phyloP scores from a whole-genome alignment of 2,329 filamentous ascomycete species.

The Biscogniauxia sp. region DNA sequence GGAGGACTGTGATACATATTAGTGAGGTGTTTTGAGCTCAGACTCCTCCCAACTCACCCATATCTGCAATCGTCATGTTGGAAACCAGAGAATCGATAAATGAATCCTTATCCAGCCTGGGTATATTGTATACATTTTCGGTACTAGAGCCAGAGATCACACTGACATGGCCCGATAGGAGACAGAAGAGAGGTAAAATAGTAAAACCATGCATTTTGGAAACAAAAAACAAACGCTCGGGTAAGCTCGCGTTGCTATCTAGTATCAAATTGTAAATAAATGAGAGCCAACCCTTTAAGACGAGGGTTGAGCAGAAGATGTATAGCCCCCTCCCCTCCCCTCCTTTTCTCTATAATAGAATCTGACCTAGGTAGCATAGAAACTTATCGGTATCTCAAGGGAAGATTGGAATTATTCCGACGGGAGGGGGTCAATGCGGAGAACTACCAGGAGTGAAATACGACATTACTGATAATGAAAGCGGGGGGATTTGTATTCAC shows the following conservation, averaged over 20 bases:
- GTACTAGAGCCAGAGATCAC: not conserved
- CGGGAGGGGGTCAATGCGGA: not conserved
- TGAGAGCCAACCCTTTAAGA: not conserved
- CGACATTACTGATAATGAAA: not conserved
- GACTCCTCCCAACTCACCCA: slow-evolving; percentile 19
- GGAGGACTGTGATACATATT: slow-evolving; percentile 30
- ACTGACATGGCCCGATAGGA: not conserved
- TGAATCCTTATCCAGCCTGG: slow-evolving; percentile 19
- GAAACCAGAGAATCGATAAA: slow-evolving; percentile 28
- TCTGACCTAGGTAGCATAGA: not conserved
- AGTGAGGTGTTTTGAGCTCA: not conserved
- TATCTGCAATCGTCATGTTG: slow-evolving; percentile 34
- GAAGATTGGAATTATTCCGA: not conserved
- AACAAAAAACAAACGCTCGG: not conserved
- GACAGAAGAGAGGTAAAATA: not conserved
- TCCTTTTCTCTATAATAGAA: not conserved
- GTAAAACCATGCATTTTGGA: not conserved
- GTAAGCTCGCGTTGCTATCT: not conserved
- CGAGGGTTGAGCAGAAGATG: not conserved
- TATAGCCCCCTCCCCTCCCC: not conserved
- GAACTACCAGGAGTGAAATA: not conserved
- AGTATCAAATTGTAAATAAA: not conserved
- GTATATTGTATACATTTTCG: not conserved
- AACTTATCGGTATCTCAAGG: not conserved
- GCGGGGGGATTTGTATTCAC: not conserved